A percentile compares a stretch with the other conserved stretches of the same genome.
phyloP scores from a whole-genome alignment of 352 stramenopile species.

The Pythium brassicae region DNA sequence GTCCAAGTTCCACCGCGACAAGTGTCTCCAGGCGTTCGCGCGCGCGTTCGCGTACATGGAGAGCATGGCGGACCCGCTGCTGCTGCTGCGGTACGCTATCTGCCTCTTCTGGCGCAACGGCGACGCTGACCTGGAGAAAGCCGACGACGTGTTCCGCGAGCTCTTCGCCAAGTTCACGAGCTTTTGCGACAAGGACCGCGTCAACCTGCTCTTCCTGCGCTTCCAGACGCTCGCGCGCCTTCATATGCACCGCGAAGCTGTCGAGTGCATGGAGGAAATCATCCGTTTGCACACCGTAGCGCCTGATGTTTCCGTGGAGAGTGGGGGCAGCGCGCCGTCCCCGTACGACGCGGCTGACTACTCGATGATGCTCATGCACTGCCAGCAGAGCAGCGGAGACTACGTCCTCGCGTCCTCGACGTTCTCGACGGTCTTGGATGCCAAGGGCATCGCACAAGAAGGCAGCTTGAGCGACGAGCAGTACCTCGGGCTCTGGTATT shows the following conservation, averaged over 20 bases:
- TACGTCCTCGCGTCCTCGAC: conserved; percentile 46
- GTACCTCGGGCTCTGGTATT: conserved; percentile 49
- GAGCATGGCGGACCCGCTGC: conserved; percentile 50
- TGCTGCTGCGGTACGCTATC: conserved; percentile 60
- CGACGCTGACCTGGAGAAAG: conserved; percentile 44
- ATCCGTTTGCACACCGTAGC: conserved; percentile 17
- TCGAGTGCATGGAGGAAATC: conserved; percentile 44
- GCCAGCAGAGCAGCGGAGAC: conserved; percentile 54
- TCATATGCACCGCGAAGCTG: conserved; percentile 44
- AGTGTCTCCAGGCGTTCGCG: conserved; percentile 49
- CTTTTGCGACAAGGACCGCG: conserved; percentile 59
- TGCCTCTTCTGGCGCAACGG: conserved; percentile 53
- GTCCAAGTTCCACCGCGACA: conserved; percentile 45
- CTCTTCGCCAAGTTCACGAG: conserved; percentile 48
- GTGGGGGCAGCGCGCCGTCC: neutral
- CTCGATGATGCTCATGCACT: conserved; percentile 62
- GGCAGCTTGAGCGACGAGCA: conserved; percentile 35
- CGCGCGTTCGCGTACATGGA: conserved; percentile 60
- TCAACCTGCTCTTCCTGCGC: conserved; percentile 52
- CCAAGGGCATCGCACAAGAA: conserved; percentile 24
- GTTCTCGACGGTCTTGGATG: conserved; percentile 36
- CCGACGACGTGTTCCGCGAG: conserved; percentile 50
- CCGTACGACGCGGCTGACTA: conserved; percentile 47
- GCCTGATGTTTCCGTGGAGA: neutral
- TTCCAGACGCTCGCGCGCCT: conserved; percentile 60